Conservation (phyloP, 2,329 filamentous ascomycete genomes). For the Fusarium abutilonis region DNA sequence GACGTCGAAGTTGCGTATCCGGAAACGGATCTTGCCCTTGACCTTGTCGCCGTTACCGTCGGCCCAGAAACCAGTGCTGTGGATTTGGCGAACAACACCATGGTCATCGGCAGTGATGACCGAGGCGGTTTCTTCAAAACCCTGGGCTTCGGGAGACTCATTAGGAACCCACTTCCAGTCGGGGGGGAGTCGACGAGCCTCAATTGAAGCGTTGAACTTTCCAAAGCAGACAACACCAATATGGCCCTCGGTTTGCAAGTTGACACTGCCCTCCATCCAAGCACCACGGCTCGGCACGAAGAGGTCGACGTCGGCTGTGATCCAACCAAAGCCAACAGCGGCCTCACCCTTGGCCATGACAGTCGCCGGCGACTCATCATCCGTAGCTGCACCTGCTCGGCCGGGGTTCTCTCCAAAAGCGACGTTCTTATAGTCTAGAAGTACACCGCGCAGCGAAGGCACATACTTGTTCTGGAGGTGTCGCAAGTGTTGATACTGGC, state of each 20-base stretch:
- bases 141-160: conserved; percentile 51
- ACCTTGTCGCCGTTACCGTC: conserved; percentile 76
- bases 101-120: conserved; percentile 59
- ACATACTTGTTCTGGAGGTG: conserved; percentile 82
- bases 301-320: conserved; percentile 86
- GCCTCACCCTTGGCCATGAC: conserved; percentile 77
- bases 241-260: conserved; percentile 88
- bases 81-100: conserved; percentile 63
- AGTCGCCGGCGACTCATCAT: conserved; percentile 59
- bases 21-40: conserved; percentile 76
- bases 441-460: conserved; percentile 74
- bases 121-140: conserved; percentile 56
- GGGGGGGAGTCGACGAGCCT: conserved; percentile 76
- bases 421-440: conserved; percentile 77
- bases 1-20: conserved; percentile 86
- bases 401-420: conserved; percentile 69
- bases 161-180: conserved; percentile 83
- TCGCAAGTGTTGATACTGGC: conserved; percentile 78
- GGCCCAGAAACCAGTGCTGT: conserved; percentile 76
- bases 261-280: conserved; percentile 81
- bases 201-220: conserved; percentile 90
- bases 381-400: conserved; percentile 57
- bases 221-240: conserved; percentile 90
- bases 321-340: conserved; percentile 85
- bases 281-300: conserved; percentile 80